Evolutionary conservation across 768 basidiomycete genomes (phyloP).

Genomic region (Collybia sordida): DNA sequence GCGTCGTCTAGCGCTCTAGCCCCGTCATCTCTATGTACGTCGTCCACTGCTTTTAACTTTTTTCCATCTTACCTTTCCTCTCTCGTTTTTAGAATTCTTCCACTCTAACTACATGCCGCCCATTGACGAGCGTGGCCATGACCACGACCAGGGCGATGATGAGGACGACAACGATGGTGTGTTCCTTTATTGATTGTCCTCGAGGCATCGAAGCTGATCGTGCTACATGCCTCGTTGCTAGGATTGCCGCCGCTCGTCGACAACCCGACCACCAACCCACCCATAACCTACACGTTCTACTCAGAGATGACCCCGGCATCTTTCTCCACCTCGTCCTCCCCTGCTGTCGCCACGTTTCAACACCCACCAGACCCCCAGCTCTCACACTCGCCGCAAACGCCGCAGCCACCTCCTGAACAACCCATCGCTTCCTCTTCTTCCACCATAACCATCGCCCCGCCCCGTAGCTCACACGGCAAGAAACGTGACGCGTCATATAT

Average conservation of each 20-base stretch:
- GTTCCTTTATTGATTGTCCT: conserved; percentile 18
- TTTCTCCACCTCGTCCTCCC: conserved; percentile 25
- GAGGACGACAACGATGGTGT: conserved; percentile 23
- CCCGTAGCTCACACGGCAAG: conserved; percentile 53
- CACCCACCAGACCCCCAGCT: conserved; percentile 11
- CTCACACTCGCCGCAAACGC: conserved; percentile 2
- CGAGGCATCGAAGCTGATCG: conserved; percentile 6
- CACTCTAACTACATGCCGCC: conserved; percentile 28
- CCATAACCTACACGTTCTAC: conserved; percentile 63
- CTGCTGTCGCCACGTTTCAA: conserved; percentile 10
- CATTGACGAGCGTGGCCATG: conserved; percentile 24
- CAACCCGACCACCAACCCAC: conserved; percentile 38
- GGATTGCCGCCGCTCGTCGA: conserved; percentile 57
- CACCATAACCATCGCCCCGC: conserved; percentile 14
- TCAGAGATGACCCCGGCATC: conserved; percentile 57
- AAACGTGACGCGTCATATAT: conserved; percentile 73
- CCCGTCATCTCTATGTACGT: not conserved
- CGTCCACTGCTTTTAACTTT: conserved; percentile 1
- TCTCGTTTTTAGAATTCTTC: conserved; percentile 16
- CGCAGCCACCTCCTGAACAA: conserved; percentile 13
- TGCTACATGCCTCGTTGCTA: conserved; percentile 25
- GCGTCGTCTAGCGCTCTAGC: conserved; percentile 22
- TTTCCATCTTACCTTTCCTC: conserved; percentile 21
- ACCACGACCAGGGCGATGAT: conserved; percentile 19
- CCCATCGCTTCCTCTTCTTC: conserved; percentile 18